Evolutionary conservation across 2,329 filamentous ascomycete genomes (phyloP).

Genomic region (Colletotrichum acutatum): DNA sequence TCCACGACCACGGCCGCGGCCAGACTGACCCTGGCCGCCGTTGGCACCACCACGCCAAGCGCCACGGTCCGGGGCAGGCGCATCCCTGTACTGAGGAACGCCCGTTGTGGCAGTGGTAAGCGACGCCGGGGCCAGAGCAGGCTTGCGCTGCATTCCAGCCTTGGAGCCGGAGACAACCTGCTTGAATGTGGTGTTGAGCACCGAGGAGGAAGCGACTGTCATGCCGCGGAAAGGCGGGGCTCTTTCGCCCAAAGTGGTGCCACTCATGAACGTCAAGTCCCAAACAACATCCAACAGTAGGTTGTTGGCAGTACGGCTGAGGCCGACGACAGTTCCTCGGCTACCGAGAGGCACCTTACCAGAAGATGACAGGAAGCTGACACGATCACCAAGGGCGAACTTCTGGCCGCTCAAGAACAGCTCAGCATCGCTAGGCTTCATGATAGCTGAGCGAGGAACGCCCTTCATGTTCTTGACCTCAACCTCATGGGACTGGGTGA

Average conservation of each 20-base stretch:
- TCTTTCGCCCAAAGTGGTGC: slow-evolving; percentile 88
- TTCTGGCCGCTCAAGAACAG: slow-evolving; percentile 87
- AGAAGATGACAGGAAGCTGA: slow-evolving; percentile 92
- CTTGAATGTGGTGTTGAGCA: slow-evolving; percentile 85
- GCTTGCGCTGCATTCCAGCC: slow-evolving; percentile 64
- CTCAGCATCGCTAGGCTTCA: slow-evolving; percentile 97
- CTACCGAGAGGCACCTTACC: slow-evolving; percentile 95
- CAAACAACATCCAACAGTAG: slow-evolving; percentile 92
- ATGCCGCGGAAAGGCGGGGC: slow-evolving; percentile 95
- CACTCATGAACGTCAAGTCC: slow-evolving; percentile 96
- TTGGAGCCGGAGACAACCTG: slow-evolving; percentile 81
- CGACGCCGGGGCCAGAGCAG: slow-evolving; percentile 56
- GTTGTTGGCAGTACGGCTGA: slow-evolving; percentile 86
- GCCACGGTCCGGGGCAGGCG: slow-evolving; percentile 62
- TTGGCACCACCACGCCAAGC: slow-evolving; percentile 68
- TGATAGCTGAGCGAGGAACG: slow-evolving; percentile 85
- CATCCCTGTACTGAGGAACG: slow-evolving; percentile 71
- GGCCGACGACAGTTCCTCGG: slow-evolving; percentile 92
- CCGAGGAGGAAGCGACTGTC: slow-evolving; percentile 87
- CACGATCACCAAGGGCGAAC: slow-evolving; percentile 87
- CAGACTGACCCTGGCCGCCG: slow-evolving; percentile 49
- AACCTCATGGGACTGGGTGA: slow-evolving; percentile 61
- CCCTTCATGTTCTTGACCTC: slow-evolving; percentile 78
- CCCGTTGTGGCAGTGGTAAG: slow-evolving; percentile 66
- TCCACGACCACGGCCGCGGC: slow-evolving; percentile 46